Base-by-base conservation (phyloP, 768 basidiomycete genomes). In the Podaxis mareebaensis region DNA sequence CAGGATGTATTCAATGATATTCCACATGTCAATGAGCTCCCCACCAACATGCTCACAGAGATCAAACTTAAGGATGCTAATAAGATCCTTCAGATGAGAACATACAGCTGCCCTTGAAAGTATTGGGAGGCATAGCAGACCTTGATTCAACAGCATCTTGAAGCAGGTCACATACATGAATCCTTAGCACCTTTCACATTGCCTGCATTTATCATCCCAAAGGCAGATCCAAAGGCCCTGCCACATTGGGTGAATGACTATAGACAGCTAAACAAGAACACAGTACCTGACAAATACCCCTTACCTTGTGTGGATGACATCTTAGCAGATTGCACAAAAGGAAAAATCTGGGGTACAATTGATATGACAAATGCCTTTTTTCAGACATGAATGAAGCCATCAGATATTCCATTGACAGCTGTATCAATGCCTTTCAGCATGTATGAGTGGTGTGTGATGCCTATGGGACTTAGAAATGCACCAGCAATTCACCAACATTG, bases 391-490 rank as follows among this genome's bases (percentile, higher is more conserved):
- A 65, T 74, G 61, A 65, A 71, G 20, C 67, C 71, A 0, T 63
- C 71, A 20, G 66, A 73, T 24, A 60, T 71, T 2, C 66, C 69
- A 10, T 67, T 67, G 22, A 81, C 78, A 0, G 79, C 78, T 0
- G 76, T 82, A 0, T 65, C 65, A 0, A 83, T 78, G 0, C 79
- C 75, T 0, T 75, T 75, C 24, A 78, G 82, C 0, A 61, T 71
- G 0, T 82, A 74, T 60, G 78, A 84, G 53, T 83, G 76, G 75
- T 39, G 67, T 1, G 80, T 81, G 1, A 81, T 82, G 79, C 80
- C 67, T 7, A 69, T 59, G 73, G 70, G 70, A 4, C 63, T 65
- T 8, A 7, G 52, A 62, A 60, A 76, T 54, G 66, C 74, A 2
- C 74, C 73, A 2, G 51, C 74, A 0, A 71, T 74, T 13, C 74